phyloP scores from a whole-genome alignment of 495 filamentous ascomycete species.

The Penicillium paradoxum region DNA sequence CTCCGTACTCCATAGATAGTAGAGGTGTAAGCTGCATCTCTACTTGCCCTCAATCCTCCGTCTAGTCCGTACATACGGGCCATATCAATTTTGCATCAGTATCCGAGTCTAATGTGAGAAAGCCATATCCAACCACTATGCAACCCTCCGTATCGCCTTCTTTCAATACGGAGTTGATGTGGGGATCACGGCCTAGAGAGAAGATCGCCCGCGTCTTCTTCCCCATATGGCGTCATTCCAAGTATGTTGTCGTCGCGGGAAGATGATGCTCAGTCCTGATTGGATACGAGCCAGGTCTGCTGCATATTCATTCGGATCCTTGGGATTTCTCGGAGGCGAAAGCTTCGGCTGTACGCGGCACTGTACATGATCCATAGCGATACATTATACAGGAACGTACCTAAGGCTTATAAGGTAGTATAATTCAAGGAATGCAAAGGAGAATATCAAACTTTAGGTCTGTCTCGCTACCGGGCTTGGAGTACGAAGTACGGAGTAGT shows the following conservation, averaged over 20 bases:
- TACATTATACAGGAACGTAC: too few relatives aligned
- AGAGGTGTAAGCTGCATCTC: background rate
- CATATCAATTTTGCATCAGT: background rate
- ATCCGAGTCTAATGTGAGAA: slow-evolving; percentile 7
- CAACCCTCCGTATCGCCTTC: slow-evolving; percentile 8
- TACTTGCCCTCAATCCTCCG: too few relatives aligned
- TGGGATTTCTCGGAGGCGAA: background rate
- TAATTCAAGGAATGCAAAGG: too few relatives aligned
- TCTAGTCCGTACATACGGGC: too few relatives aligned
- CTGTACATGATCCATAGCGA: too few relatives aligned
- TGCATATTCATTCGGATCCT: background rate
- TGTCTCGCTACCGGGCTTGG: too few relatives aligned
- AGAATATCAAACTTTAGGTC: background rate
- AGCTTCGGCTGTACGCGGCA: background rate
- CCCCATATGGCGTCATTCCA: slow-evolving; percentile 7
- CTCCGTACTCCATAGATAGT: background rate
- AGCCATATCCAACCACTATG: slow-evolving; percentile 4
- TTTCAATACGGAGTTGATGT: background rate
- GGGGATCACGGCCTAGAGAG: background rate
- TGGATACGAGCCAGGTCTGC: slow-evolving; percentile 1
- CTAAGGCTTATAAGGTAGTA: too few relatives aligned
- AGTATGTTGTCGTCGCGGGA: background rate
- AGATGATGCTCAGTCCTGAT: background rate
- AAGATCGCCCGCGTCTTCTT: slow-evolving; percentile 6
- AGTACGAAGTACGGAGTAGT: too few relatives aligned